phyloP scores from a whole-genome alignment of 352 stramenopile genomes.

The Thalassiosira mediterranea region DNA sequence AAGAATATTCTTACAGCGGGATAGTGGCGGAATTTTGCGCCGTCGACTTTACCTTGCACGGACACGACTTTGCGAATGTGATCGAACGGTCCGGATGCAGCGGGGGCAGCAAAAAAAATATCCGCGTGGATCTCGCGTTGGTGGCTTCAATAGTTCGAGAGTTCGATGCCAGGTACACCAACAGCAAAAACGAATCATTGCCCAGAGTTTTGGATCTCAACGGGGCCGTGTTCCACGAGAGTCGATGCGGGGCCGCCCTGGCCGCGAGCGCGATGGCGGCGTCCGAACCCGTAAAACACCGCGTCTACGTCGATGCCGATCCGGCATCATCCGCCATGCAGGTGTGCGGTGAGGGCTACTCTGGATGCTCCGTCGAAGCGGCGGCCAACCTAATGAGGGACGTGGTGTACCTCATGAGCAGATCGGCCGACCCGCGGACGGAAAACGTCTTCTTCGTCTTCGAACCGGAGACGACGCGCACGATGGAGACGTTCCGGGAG shows the following conservation, averaged over 20 bases:
- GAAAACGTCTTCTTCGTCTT: slow-evolving; percentile 82
- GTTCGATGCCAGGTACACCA: slow-evolving; percentile 34
- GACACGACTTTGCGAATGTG: no score
- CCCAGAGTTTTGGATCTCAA: slow-evolving; percentile 58
- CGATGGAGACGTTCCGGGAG: slow-evolving; percentile 76
- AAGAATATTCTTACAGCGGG: no score
- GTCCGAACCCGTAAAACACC: slow-evolving; percentile 56
- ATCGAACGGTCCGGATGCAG: no score
- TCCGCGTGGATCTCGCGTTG: slow-evolving; percentile 60
- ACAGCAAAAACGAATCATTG: no score
- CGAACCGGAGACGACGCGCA: slow-evolving; percentile 82
- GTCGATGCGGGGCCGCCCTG: slow-evolving; percentile 86
- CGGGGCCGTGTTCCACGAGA: slow-evolving; percentile 89
- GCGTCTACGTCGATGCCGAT: slow-evolving; percentile 68
- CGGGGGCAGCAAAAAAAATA: slow-evolving; percentile 18
- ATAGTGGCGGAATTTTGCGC: no score
- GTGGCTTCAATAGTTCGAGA: slow-evolving; percentile 54
- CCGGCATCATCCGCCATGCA: slow-evolving; percentile 50
- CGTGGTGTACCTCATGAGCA: slow-evolving; percentile 85
- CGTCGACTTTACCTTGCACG: no score
- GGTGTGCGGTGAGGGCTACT: slow-evolving; percentile 61
- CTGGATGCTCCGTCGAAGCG: slow-evolving; percentile 37
- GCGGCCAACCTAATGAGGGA: slow-evolving; percentile 73
- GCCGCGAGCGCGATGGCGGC: slow-evolving; percentile 86
- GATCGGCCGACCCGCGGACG: slow-evolving; percentile 66